These are phyloP conservation scores for Bisporella sp. DNA, from an alignment of 2,329 filamentous ascomycete species.

Conservation along the genomic window DNA sequence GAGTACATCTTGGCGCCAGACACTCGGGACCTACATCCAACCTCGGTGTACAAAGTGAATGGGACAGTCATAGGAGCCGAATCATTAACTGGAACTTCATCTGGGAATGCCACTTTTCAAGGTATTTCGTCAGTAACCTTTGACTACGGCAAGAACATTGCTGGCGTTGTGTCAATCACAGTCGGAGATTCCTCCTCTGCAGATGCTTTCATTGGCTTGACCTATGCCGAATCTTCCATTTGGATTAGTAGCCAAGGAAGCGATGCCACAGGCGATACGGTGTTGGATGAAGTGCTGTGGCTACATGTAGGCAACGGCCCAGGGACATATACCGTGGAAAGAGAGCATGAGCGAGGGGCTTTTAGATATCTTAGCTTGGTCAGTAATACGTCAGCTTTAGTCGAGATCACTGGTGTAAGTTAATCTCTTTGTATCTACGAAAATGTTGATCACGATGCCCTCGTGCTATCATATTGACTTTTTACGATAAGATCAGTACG, in stretches of 20 bases:
- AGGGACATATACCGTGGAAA: constrained; percentile 35
- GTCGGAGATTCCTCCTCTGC: constrained; percentile 13
- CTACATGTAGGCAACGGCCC: constrained; percentile 26
- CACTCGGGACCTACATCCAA: too few species aligned
- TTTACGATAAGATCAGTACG: neutral
- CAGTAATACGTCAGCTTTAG: constrained; percentile 21
- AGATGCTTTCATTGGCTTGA: constrained; percentile 27
- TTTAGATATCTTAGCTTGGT: constrained; percentile 45
- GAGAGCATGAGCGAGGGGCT: constrained; percentile 39
- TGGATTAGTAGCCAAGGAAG: constrained; percentile 38
- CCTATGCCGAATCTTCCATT: constrained; percentile 30
- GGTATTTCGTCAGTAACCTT: too few species aligned
- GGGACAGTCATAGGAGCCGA: too few species aligned
- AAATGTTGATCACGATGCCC: too few species aligned
- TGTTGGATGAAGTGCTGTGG: constrained; percentile 40
- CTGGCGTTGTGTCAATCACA: constrained; percentile 27
- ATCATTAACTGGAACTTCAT: too few species aligned
- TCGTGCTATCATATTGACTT: neutral
- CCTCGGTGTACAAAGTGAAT: too few species aligned
- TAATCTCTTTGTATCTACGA: constrained; percentile 33
- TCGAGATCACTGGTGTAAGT: constrained; percentile 24
- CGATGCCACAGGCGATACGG: constrained; percentile 37
- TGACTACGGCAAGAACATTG: constrained; percentile 31
- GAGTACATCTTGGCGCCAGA: too few species aligned
- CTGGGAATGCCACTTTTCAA: too few species aligned